phyloP scores from a whole-genome alignment of 1,139 yeast genomes.

The Saccharomycopsis phalli region DNA sequence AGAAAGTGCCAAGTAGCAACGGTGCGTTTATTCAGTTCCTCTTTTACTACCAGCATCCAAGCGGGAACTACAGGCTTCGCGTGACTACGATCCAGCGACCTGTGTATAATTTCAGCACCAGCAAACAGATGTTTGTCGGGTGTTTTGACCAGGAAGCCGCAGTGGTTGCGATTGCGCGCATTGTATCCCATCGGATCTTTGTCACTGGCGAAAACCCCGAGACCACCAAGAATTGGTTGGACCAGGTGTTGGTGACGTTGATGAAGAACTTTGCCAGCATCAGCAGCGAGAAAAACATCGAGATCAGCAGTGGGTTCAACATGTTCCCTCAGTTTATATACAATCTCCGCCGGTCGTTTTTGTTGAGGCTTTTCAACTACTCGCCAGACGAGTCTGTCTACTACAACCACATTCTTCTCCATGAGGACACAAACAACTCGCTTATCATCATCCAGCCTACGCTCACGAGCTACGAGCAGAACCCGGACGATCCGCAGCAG shows the following conservation, averaged over 20 bases:
- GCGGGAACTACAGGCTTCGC: constrained; percentile 36
- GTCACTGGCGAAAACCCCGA: constrained; percentile 10
- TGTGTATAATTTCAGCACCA: constrained; percentile 24
- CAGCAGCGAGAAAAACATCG: constrained; percentile 12
- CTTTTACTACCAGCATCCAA: constrained; percentile 63
- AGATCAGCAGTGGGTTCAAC: constrained; percentile 11
- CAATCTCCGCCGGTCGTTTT: constrained; percentile 63
- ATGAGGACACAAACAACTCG: constrained; percentile 59
- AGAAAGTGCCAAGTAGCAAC: not conserved
- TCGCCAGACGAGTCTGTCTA: constrained; percentile 77
- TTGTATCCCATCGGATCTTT: constrained; percentile 16
- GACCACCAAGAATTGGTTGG: constrained; percentile 7
- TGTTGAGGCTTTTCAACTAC: constrained; percentile 61
- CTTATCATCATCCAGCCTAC: constrained; percentile 74
- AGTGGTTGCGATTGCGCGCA: constrained; percentile 34
- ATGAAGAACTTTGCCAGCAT: constrained; percentile 15
- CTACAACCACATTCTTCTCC: constrained; percentile 55
- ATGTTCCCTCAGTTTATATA: constrained; percentile 62
- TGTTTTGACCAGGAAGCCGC: constrained; percentile 68
- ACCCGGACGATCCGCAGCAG: constrained; percentile 38
- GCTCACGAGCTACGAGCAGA: constrained; percentile 55
- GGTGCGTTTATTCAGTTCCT: constrained; percentile 55
- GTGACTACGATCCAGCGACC: constrained; percentile 45
- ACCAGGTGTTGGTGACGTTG: constrained; percentile 11
- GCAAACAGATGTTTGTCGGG: constrained; percentile 25